Evolutionary conservation across 306 rosid species (phyloP).

Genomic region (Cicer arietinum): DNA sequence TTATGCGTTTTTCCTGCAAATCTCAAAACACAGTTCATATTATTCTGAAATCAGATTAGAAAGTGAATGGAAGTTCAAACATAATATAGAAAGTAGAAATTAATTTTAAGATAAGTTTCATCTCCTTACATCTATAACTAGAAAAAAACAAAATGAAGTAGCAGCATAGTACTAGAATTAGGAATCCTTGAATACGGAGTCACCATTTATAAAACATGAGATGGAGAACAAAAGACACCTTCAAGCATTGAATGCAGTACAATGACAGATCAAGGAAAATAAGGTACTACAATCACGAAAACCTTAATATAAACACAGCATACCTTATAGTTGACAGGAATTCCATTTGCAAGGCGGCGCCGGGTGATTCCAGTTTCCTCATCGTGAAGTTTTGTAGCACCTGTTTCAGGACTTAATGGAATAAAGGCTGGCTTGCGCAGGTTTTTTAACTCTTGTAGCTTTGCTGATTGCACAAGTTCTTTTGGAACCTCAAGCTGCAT

Average conservation of each 20-base stretch:
- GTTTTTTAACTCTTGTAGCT: constrained; percentile 72
- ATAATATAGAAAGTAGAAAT: not conserved
- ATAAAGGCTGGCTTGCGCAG: constrained; percentile 70
- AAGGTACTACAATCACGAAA: constrained; percentile 27
- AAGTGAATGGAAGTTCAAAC: constrained; percentile 13
- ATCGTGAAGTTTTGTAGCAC: constrained; percentile 68
- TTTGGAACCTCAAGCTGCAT: constrained; percentile 96
- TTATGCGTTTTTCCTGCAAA: constrained; percentile 2
- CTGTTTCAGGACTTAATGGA: constrained; percentile 67
- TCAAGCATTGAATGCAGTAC: constrained; percentile 25
- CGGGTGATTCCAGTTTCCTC: constrained; percentile 88
- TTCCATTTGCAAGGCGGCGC: constrained; percentile 86
- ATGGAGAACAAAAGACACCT: constrained; percentile 20
- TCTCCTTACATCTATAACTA: constrained; percentile 6
- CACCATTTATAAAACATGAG: not conserved
- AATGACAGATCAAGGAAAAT: constrained; percentile 31
- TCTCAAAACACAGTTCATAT: constrained; percentile 26
- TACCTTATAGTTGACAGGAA: constrained; percentile 94
- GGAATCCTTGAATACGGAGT: constrained; percentile 9
- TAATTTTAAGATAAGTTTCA: constrained; percentile 4
- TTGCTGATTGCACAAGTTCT: constrained; percentile 74
- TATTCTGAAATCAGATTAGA: constrained; percentile 33
- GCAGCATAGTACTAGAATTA: not conserved
- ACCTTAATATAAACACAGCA: constrained; percentile 36
- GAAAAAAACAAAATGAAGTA: constrained; percentile 33